A percentile compares a stretch with the other conserved stretches of the same genome.
Conservation (phyloP, 805 yeast species). For the Kuraishia piskuri region DNA sequence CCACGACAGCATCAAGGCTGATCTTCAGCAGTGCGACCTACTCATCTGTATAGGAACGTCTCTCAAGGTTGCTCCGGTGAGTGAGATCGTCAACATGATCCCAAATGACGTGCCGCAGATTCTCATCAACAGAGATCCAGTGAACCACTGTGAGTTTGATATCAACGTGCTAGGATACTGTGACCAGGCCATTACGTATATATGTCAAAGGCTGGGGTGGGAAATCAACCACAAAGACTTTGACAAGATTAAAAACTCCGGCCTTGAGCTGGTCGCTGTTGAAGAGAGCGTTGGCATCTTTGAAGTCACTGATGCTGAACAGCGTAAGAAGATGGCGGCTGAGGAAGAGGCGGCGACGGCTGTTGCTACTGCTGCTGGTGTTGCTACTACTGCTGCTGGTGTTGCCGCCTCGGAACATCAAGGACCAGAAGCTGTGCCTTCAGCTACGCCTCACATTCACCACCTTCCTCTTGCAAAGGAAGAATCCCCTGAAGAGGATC, state of each 20-base stretch:
- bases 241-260: constrained; percentile 24
- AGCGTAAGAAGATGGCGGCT: constrained; percentile 11
- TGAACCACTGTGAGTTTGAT: constrained; percentile 73
- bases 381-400: neutral
- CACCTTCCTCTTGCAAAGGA: neutral
- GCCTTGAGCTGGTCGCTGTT: constrained; percentile 17
- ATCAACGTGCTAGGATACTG: constrained; percentile 69
- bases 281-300: constrained; percentile 26
- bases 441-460: neutral
- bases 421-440: neutral
- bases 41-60: constrained; percentile 86
- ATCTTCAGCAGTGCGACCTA: constrained; percentile 63
- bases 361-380: neutral
- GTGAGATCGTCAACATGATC: constrained; percentile 72
- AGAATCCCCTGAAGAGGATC: neutral
- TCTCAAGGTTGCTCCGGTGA: constrained; percentile 85
- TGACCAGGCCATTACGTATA: constrained; percentile 69
- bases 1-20: constrained; percentile 51
- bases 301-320: constrained; percentile 21
- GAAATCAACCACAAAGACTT: constrained; percentile 47
- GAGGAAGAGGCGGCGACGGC: constrained; percentile 1
- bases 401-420: neutral
- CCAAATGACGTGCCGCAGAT: constrained; percentile 76
- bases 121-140: constrained; percentile 68
- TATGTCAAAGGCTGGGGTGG: constrained; percentile 54